Evolutionary conservation across 2,329 filamentous ascomycete species (phyloP).

Genomic region (Aspergillus oerlinghausenensis): DNA sequence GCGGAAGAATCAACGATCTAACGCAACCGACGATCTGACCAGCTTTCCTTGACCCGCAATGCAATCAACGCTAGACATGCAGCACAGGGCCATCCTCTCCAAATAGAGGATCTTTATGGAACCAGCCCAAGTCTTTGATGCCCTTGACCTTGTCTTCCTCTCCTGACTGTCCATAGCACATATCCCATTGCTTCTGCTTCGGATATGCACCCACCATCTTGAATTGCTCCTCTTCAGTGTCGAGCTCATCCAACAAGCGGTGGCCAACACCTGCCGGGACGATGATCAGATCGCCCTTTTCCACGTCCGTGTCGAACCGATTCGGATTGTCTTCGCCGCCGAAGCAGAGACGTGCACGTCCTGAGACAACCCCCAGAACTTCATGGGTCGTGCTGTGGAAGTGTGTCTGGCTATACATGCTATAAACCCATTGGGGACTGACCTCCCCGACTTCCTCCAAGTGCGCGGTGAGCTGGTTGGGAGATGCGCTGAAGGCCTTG

Average conservation of each 20-base stretch:
- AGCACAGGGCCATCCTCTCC: conserved; percentile 51
- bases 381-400: conserved; percentile 67
- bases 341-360: conserved; percentile 60
- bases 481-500: conserved; percentile 48
- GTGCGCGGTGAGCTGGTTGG: conserved; percentile 54
- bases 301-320: conserved; percentile 52
- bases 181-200: conserved; percentile 56
- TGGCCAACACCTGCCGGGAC: conserved; percentile 64
- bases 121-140: conserved; percentile 53
- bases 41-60: background rate
- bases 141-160: conserved; percentile 51
- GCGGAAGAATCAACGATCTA: background rate
- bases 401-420: conserved; percentile 63
- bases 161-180: conserved; percentile 62
- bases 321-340: conserved; percentile 59
- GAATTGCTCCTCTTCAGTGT: conserved; percentile 45
- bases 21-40: background rate
- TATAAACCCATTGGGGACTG: conserved; percentile 62
- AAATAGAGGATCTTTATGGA: conserved; percentile 57
- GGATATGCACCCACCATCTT: conserved; percentile 67
- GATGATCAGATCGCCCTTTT: conserved; percentile 59
- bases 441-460: conserved; percentile 53
- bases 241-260: conserved; percentile 55
- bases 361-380: conserved; percentile 57
- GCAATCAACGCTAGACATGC: conserved; percentile 25